Conservation (phyloP, 306 rosid species). For the Prunus dulcis region DNA sequence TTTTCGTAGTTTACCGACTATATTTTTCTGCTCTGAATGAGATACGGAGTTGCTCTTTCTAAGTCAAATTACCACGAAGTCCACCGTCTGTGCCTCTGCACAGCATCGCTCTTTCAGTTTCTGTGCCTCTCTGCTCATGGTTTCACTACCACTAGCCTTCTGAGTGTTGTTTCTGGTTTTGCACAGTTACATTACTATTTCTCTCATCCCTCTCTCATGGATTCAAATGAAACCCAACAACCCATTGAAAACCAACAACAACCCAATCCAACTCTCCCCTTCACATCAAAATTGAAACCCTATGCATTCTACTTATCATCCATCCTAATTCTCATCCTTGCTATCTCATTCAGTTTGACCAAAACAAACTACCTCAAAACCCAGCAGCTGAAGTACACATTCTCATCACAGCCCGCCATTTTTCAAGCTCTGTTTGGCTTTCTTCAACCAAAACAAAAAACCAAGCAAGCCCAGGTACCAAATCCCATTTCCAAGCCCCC, state of each 20-base stretch:
- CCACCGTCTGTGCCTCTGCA: no score
- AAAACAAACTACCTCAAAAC: slow-evolving; percentile 37
- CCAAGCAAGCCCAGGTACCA: slow-evolving; percentile 6
- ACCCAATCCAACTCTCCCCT: slow-evolving; percentile 27
- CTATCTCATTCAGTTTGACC: slow-evolving; percentile 48
- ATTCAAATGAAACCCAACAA: slow-evolving; percentile 24
- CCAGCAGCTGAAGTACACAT: slow-evolving; percentile 36
- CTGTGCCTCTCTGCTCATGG: no score
- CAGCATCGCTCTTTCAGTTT: no score
- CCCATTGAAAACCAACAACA: slow-evolving; percentile 19
- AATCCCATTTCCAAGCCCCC: slow-evolving; percentile 26
- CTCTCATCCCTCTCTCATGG: slow-evolving; percentile 36
- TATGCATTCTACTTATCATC: slow-evolving; percentile 31
- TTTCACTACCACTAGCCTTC: no score
- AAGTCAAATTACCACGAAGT: no score
- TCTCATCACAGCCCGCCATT: slow-evolving; percentile 25
- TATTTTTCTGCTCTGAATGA: no score
- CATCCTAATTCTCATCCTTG: slow-evolving; percentile 45
- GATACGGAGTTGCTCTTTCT: no score
- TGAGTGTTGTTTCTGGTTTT: no score
- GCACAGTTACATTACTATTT: neutral
- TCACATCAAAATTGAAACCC: slow-evolving; percentile 28
- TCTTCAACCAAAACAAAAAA: slow-evolving; percentile 26
- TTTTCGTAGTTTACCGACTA: no score
- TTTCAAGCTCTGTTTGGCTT: slow-evolving; percentile 29